Percentiles rank a stretch among this genome's conserved stretches.
Conservation (phyloP, 192 early-diverging fungal species). For the Umbelopsis ramanniana region DNA sequence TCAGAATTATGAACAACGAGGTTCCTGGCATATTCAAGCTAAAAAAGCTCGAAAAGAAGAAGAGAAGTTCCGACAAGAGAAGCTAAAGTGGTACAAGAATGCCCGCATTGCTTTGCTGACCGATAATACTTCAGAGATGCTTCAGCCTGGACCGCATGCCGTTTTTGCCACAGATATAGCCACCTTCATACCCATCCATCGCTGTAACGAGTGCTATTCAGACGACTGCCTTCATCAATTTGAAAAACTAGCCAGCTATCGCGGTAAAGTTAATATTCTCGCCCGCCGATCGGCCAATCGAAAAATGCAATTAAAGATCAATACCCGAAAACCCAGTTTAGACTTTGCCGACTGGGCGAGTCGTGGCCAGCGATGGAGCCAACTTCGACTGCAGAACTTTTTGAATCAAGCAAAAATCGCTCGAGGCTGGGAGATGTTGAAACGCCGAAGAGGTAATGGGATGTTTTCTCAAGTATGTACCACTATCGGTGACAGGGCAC, state of each 20-base stretch:
- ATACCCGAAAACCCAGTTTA: conserved; percentile 8
- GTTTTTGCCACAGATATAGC: conserved; percentile 14
- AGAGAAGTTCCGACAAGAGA: conserved; percentile 5
- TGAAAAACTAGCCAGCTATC: background rate
- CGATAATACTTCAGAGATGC: conserved; percentile 9
- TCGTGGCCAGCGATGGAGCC: conserved; percentile 10
- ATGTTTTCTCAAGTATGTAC: too few species aligned
- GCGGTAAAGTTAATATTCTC: conserved; percentile 12
- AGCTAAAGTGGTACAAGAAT: conserved; percentile 17
- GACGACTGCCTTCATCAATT: conserved; percentile 12
- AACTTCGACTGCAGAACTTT: conserved; percentile 3
- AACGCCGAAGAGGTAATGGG: conserved; percentile 13
- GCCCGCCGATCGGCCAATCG: conserved; percentile 12
- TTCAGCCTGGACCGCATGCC: conserved; percentile 2
- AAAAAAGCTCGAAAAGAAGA: conserved; percentile 12
- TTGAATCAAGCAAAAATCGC: conserved; percentile 3
- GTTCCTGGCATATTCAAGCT: conserved; percentile 17
- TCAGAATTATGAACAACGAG: conserved; percentile 3
- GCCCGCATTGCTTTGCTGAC: background rate
- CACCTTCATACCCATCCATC: conserved; percentile 8
- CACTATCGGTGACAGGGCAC: too few species aligned
- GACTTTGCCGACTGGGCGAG: conserved; percentile 21
- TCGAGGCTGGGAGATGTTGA: conserved; percentile 25
- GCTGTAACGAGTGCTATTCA: conserved; percentile 9
- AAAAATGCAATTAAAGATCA: conserved; percentile 21